Evolutionary conservation across 2,329 filamentous ascomycete genomes (phyloP).

Genomic region (Pyrenophora graminea): DNA sequence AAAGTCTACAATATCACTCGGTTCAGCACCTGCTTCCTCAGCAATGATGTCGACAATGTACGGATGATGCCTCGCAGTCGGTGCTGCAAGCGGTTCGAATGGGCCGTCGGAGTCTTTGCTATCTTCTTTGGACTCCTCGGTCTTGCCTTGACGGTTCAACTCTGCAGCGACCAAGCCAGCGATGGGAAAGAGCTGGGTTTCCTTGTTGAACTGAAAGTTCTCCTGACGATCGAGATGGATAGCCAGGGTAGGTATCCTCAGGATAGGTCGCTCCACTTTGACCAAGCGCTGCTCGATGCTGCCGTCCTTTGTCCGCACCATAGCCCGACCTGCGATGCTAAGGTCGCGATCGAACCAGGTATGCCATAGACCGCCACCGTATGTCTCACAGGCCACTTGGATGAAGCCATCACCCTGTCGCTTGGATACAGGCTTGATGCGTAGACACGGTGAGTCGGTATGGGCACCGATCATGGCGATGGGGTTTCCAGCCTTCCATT

Average conservation of each 20-base stretch:
- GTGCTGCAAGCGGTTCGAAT: conserved; percentile 75
- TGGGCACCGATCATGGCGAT: conserved; percentile 93
- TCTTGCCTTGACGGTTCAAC: conserved; percentile 73
- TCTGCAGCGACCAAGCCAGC: conserved; percentile 84
- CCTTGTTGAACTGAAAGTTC: conserved; percentile 93
- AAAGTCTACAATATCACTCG: conserved; percentile 82
- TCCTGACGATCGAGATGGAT: conserved; percentile 89
- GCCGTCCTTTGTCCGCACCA: conserved; percentile 75
- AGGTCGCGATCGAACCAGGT: conserved; percentile 97
- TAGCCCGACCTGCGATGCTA: conserved; percentile 83
- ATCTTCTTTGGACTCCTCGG: conserved; percentile 53
- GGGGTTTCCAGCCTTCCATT: conserved; percentile 90
- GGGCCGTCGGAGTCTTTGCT: conserved; percentile 47
- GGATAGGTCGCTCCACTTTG: conserved; percentile 86
- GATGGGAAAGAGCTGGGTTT: conserved; percentile 93
- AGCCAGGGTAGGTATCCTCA: conserved; percentile 89
- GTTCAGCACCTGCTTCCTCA: conserved; percentile 70
- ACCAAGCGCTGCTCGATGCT: conserved; percentile 82
- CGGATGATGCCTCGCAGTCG: conserved; percentile 84
- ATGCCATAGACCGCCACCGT: conserved; percentile 96
- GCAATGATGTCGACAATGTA: conserved; percentile 86
- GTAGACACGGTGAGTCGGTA: conserved; percentile 90
- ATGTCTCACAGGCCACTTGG: conserved; percentile 94
- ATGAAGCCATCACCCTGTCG: conserved; percentile 84
- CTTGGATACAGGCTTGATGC: conserved; percentile 93